A percentile compares a stretch with the other conserved stretches of the same genome.
phyloP scores from a whole-genome alignment of 2,329 filamentous ascomycete genomes.

The Stagonosporopsis rhizophila region DNA sequence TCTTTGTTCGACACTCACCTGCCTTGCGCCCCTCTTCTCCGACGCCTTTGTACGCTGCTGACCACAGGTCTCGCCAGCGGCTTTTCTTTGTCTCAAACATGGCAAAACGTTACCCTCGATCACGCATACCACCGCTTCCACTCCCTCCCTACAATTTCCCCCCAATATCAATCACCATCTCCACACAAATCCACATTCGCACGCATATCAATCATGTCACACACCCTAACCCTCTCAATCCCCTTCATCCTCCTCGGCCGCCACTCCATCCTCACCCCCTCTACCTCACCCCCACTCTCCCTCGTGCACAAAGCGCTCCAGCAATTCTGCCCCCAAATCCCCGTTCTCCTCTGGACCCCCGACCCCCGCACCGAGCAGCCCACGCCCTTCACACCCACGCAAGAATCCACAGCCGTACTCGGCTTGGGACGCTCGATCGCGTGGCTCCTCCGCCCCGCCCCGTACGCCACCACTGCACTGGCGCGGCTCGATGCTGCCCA shows the following conservation, averaged over 20 bases:
- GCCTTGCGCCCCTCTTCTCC: background rate
- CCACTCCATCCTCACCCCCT: background rate
- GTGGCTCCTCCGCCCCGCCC: slow-evolving; percentile 9
- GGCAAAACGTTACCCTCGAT: background rate
- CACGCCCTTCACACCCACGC: background rate
- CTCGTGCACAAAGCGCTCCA: slow-evolving; percentile 1
- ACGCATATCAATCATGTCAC: background rate
- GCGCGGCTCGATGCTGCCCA: background rate
- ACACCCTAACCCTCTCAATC: slow-evolving; percentile 12
- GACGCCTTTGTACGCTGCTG: background rate
- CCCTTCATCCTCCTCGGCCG: slow-evolving; percentile 19
- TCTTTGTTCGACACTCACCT: slow-evolving; percentile 2
- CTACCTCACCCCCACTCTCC: background rate
- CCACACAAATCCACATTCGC: background rate
- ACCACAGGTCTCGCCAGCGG: background rate
- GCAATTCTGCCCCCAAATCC: slow-evolving; percentile 3
- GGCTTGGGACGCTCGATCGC: background rate
- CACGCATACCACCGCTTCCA: background rate
- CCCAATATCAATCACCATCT: background rate
- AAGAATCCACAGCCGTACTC: background rate
- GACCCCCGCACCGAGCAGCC: background rate
- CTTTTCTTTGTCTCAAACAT: background rate
- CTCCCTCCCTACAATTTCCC: background rate
- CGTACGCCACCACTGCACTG: slow-evolving; percentile 3
- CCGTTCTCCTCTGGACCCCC: background rate